Evolutionary conservation across 2,329 filamentous ascomycete species (phyloP).

Genomic region (Fusarium sp.): DNA sequence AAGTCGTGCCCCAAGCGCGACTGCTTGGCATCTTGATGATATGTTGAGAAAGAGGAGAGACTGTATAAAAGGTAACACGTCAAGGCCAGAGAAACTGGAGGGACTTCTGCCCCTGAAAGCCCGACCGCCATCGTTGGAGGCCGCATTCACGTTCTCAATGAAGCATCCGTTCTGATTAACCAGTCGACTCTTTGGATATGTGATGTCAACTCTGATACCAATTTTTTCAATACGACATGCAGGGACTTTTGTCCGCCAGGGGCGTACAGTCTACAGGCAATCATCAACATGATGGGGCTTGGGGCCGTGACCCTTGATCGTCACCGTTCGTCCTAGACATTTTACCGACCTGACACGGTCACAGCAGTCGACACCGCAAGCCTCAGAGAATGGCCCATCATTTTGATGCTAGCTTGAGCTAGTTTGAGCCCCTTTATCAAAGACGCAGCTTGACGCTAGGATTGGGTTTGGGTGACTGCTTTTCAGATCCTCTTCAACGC

Average conservation of each 20-base stretch:
- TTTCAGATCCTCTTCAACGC: not conserved
- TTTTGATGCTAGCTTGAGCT: not conserved
- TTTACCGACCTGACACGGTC: not conserved
- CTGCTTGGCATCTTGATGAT: not conserved
- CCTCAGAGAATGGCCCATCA: not conserved
- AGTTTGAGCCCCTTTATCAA: not conserved
- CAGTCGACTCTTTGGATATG: not conserved
- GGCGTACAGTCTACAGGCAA: not conserved
- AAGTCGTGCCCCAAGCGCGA: not conserved
- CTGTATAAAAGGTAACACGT: not conserved
- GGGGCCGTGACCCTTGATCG: not conserved
- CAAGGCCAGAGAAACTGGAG: not conserved
- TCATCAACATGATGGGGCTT: not conserved
- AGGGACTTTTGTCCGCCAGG: not conserved
- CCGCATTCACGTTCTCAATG: not conserved
- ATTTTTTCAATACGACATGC: not conserved
- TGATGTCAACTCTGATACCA: not conserved
- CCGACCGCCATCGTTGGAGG: not conserved
- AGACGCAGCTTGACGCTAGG: not conserved
- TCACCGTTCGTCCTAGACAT: not conserved
- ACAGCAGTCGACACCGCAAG: not conserved
- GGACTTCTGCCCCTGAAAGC: not conserved
- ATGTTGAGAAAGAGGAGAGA: not conserved
- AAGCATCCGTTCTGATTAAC: not conserved
- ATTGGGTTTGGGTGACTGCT: not conserved